phyloP scores from a whole-genome alignment of 495 filamentous ascomycete species.

The Aspergillus biplanus region DNA sequence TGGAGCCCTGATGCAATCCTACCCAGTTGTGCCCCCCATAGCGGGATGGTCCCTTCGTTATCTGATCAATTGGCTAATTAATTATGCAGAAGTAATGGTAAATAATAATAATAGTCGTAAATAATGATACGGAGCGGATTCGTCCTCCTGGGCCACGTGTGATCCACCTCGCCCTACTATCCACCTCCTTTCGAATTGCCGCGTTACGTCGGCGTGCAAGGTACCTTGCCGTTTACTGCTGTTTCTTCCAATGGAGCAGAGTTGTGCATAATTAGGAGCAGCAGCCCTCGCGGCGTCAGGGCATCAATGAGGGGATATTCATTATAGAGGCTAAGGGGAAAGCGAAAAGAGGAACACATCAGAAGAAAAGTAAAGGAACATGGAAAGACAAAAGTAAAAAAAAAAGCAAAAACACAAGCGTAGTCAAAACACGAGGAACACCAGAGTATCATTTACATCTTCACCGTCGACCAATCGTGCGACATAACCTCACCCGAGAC shows the following conservation, averaged over 20 bases:
- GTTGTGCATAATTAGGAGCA: background rate
- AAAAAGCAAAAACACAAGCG: slow-evolving; percentile 28
- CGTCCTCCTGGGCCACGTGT: background rate
- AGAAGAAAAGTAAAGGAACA: slow-evolving; percentile 5
- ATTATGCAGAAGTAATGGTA: background rate
- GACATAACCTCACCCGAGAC: slow-evolving; percentile 27
- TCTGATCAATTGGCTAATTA: slow-evolving; percentile 29
- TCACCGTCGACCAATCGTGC: slow-evolving; percentile 38
- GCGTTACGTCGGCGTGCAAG: background rate
- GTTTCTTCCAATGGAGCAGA: background rate
- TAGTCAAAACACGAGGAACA: slow-evolving; percentile 42
- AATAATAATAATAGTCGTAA: background rate
- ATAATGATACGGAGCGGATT: background rate
- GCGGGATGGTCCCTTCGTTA: slow-evolving; percentile 23
- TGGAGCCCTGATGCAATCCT: slow-evolving; percentile 21
- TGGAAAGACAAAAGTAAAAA: slow-evolving; percentile 15
- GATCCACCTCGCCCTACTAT: background rate
- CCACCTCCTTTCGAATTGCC: background rate
- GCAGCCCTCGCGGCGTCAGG: background rate
- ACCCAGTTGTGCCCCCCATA: slow-evolving; percentile 13
- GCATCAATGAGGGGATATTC: slow-evolving; percentile 7
- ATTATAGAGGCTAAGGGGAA: slow-evolving; percentile 21
- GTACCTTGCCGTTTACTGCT: background rate
- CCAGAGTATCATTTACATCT: slow-evolving; percentile 55
- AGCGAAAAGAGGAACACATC: slow-evolving; percentile 17